These are phyloP conservation scores for Epicoccum nigrum DNA, from an alignment of 2,329 filamentous ascomycete genomes.

Conservation along the genomic window DNA sequence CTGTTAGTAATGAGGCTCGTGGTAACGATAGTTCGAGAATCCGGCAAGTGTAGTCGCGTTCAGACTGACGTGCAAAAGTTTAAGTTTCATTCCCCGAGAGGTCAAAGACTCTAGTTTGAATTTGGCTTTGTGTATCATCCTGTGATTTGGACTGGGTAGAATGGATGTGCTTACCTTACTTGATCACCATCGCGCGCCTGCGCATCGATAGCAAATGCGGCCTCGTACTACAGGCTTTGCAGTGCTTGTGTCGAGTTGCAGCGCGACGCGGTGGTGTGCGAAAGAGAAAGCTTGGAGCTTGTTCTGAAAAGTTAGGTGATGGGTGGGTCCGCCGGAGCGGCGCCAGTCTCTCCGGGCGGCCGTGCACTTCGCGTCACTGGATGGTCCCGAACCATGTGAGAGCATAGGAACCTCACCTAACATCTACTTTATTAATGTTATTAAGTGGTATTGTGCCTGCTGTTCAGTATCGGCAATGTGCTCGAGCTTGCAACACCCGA, in stretches of 20 bases:
- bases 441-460: too few relatives aligned
- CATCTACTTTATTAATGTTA: too few relatives aligned
- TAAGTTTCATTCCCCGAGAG: constrained; percentile 51
- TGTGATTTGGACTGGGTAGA: constrained; percentile 22
- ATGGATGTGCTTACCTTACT: constrained; percentile 22
- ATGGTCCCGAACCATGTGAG: too few relatives aligned
- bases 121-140: constrained; percentile 52
- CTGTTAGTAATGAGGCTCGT: constrained; percentile 23
- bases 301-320: constrained; percentile 23
- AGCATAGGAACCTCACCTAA: too few relatives aligned
- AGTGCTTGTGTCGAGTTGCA: constrained; percentile 1
- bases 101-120: constrained; percentile 56
- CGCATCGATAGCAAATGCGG: background rate
- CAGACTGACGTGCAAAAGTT: constrained; percentile 54
- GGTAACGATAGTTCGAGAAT: background rate
- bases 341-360: constrained; percentile 25
- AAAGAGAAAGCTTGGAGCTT: constrained; percentile 8
- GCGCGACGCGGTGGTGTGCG: constrained; percentile 5
- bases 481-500: too few relatives aligned
- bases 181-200: background rate
- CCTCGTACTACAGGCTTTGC: background rate
- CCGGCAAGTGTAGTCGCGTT: constrained; percentile 27
- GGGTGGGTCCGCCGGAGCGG: constrained; percentile 22
- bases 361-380: background rate
- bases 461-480: too few relatives aligned